Evolutionary conservation across 495 filamentous ascomycete genomes (phyloP), one percentile per base, ranked within the genome.

Genomic region (Talaromyces stipitatus): DNA sequence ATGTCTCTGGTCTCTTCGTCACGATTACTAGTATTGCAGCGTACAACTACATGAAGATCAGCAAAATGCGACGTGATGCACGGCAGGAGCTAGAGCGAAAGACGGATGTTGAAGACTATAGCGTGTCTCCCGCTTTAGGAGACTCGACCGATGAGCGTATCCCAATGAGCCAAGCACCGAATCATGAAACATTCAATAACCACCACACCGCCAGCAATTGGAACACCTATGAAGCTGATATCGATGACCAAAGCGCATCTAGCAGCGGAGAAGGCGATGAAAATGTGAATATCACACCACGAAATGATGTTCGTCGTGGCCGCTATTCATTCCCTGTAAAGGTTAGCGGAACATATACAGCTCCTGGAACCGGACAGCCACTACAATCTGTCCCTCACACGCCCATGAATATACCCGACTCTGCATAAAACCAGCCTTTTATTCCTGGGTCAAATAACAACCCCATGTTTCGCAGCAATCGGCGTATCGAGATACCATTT

Each of bases 31-130:
- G 89, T 46, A 97, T 99, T 54, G 87, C 73, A 0, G 80, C 85
- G 27, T 99, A 99, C 67, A 99, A 99, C 60, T 97, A 88, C 61
- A 86, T 97, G 69, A 97, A 97, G 66, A 88, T 97, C 57, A 76
- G 70, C 24, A 91, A 88, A 71, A 97, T 99, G 95, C 80, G 89
- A 36, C 69, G 75, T 27, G 86, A 95, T 32, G 85, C 87, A 16
- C 61, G 23, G 51, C 63, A 28, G 8, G 54, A 55, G 16, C 4
- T 43, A 20, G 54, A 55, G 54, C 36, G 20, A 28, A 28, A 30
- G 27, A 51, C 54, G 6, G 54, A 55, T 18, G 54, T 14, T 10
- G 54, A 55, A 24, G 54, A 55, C 6, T 43, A 55, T 26, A 30
- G 23, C 23, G 24, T 46, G 10, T 55, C 54, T 28, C 54, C 54